Evolutionary conservation across 1,139 yeast genomes (phyloP), one percentile per base, ranked within the genome.

Genomic region (Yamadazyma trypodendri): DNA sequence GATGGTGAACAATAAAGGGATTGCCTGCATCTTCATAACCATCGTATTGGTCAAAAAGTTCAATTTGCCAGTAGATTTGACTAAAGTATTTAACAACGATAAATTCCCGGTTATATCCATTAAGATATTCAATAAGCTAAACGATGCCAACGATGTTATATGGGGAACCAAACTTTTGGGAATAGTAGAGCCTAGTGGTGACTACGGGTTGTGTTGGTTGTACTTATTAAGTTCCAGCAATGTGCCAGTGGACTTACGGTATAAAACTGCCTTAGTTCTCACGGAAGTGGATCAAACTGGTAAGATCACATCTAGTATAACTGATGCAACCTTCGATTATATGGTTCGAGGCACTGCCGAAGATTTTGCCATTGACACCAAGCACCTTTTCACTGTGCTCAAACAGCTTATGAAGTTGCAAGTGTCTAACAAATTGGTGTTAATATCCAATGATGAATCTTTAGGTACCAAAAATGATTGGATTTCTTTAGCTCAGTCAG

Each of bases 401-500:
- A 63, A 72, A 16, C 58, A 69, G 2, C 56, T 83, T 35, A 67
- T 24, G 42, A 58, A 12, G 60, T 57, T 20, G 50, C 55, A 22
- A 39, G 40, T 1, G 43, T 56, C 9, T 59, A 69, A 36, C 63
- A 54, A 63, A 3, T 70, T 79, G 16, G 56, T 85, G n/a, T 62
- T 84, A 20, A 53, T 77, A 9, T 66, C 84, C 9, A 87, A 85
- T 54, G 79, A 77, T 45, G 48, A 60, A 2, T 54, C 45, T 3
- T 60, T 73, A 22, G 59, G 61, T 2, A 54, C 70, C 7, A 76
- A 75, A 38, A 70, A 70, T 41, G 82, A 85, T 2, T 92, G 98
- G 98, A 84, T 89, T 30, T 86, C 86, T 0, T 62, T 89, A 35
- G 81, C 81, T 31, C 79, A 84, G 51, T 66, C 77, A 38, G 72